phyloP scores from a whole-genome alignment of 108 stramenopile genomes.

The Ochromonas danica region DNA sequence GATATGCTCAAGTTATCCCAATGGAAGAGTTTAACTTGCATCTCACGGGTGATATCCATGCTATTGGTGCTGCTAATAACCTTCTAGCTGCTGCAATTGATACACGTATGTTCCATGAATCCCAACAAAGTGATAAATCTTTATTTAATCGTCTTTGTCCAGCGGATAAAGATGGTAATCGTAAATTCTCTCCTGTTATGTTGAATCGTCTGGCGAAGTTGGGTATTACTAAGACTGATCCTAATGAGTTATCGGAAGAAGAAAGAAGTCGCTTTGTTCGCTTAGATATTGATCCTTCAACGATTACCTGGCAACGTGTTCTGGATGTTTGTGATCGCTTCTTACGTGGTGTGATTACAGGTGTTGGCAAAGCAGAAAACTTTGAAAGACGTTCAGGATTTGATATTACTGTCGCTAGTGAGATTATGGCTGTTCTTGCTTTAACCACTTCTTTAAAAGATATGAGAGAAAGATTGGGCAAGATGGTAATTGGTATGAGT shows the following conservation, averaged over 20 bases:
- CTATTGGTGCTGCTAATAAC: conserved; percentile 87
- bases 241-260: conserved; percentile 75
- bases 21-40: conserved; percentile 97
- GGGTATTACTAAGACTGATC: conserved; percentile 73
- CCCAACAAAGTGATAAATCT: conserved; percentile 66
- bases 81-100: conserved; percentile 95
- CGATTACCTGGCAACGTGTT: conserved; percentile 95
- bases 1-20: conserved; percentile 72
- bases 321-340: conserved; percentile 92
- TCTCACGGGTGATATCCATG: conserved; percentile 94
- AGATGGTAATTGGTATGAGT: conserved; percentile 78
- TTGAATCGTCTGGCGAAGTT: conserved; percentile 76
- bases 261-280: conserved; percentile 75
- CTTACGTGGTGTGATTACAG: conserved; percentile 74
- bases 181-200: conserved; percentile 70
- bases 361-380: conserved; percentile 50
- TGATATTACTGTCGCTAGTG: conserved; percentile 96
- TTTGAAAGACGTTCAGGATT: conserved; percentile 80
- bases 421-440: conserved; percentile 96
- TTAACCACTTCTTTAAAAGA: conserved; percentile 80
- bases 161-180: conserved; percentile 51
- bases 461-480: conserved; percentile 82
- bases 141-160: conserved; percentile 79
- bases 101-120: conserved; percentile 93
- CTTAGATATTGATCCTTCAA: conserved; percentile 84